phyloP scores from a whole-genome alignment of 208 protist genomes.

The Sergeia podlipaevii region DNA sequence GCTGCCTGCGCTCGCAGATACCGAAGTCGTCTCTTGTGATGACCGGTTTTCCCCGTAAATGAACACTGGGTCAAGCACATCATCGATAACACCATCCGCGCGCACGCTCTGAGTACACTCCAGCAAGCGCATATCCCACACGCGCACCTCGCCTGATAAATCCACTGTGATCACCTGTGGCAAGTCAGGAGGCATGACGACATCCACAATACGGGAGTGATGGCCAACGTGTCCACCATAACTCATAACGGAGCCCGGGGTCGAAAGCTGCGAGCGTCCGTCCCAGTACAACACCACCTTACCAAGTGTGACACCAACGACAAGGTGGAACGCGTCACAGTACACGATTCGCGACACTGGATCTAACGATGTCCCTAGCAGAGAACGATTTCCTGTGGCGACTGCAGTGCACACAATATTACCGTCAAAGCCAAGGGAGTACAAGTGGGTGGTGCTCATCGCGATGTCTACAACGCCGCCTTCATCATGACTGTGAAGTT shows the following conservation, averaged over 20 bases:
- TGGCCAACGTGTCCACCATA: constrained; percentile 22
- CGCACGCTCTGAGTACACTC: constrained; percentile 71
- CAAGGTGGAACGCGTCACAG: constrained; percentile 11
- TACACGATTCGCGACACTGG: constrained; percentile 23
- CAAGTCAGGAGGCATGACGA: constrained; percentile 42
- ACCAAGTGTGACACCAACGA: constrained; percentile 25
- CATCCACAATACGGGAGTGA: constrained; percentile 38
- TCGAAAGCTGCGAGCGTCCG: constrained; percentile 26
- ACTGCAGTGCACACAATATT: constrained; percentile 42
- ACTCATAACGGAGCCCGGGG: constrained; percentile 30
- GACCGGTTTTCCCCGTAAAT: constrained; percentile 7
- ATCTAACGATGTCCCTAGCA: constrained; percentile 18
- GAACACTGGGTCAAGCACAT: constrained; percentile 18
- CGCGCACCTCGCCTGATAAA: constrained; percentile 51
- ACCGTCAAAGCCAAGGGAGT: constrained; percentile 64
- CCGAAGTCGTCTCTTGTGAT: not conserved
- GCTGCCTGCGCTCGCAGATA: not conserved
- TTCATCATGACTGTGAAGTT: constrained; percentile 31
- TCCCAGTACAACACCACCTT: constrained; percentile 52
- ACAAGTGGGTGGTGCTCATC: constrained; percentile 31
- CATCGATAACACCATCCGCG: constrained; percentile 19
- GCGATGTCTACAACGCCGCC: constrained; percentile 74
- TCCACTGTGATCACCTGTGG: constrained; percentile 77
- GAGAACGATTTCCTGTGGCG: constrained; percentile 24
- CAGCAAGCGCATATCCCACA: constrained; percentile 80